Evolutionary conservation across 2,329 filamentous ascomycete species (phyloP).

Genomic region (Paramyrothecium sp.): DNA sequence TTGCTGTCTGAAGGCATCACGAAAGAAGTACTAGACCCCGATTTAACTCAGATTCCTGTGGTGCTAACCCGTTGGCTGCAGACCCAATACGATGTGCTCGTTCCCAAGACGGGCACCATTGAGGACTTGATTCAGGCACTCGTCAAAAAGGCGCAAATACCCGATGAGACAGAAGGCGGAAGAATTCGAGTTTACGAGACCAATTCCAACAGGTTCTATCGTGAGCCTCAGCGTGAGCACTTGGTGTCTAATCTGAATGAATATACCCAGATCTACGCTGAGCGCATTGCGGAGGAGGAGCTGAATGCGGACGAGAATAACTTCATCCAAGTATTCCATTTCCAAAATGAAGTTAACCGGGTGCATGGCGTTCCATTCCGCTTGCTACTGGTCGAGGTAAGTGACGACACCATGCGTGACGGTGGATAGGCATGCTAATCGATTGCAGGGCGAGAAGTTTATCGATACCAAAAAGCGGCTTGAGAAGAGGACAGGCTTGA

Average conservation of each 20-base stretch:
- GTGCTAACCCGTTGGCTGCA: slow-evolving; percentile 27
- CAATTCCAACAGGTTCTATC: slow-evolving; percentile 79
- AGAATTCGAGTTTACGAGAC: slow-evolving; percentile 80
- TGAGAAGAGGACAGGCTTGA: slow-evolving; percentile 88
- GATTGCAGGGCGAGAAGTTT: slow-evolving; percentile 72
- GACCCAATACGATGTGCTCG: slow-evolving; percentile 79
- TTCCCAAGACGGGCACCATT: slow-evolving; percentile 81
- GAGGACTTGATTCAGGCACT: slow-evolving; percentile 75
- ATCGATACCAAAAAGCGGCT: slow-evolving; percentile 92
- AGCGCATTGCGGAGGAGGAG: slow-evolving; percentile 75
- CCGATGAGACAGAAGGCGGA: slow-evolving; percentile 68
- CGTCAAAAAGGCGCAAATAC: slow-evolving; percentile 76
- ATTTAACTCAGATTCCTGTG: background rate
- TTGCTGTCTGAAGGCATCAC: slow-evolving; percentile 87
- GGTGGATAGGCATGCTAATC: slow-evolving; percentile 4
- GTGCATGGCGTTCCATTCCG: slow-evolving; percentile 88
- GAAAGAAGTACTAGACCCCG: slow-evolving; percentile 67
- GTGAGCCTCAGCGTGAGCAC: slow-evolving; percentile 68
- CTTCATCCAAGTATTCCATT: slow-evolving; percentile 83
- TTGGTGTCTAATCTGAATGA: slow-evolving; percentile 83
- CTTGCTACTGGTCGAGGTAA: slow-evolving; percentile 79
- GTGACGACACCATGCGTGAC: slow-evolving; percentile 19
- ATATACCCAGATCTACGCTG: slow-evolving; percentile 78
- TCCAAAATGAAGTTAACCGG: slow-evolving; percentile 83
- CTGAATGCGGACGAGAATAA: slow-evolving; percentile 54